Conservation (phyloP, 495 filamentous ascomycete species). For the Thermothielavioides terrestris region DNA sequence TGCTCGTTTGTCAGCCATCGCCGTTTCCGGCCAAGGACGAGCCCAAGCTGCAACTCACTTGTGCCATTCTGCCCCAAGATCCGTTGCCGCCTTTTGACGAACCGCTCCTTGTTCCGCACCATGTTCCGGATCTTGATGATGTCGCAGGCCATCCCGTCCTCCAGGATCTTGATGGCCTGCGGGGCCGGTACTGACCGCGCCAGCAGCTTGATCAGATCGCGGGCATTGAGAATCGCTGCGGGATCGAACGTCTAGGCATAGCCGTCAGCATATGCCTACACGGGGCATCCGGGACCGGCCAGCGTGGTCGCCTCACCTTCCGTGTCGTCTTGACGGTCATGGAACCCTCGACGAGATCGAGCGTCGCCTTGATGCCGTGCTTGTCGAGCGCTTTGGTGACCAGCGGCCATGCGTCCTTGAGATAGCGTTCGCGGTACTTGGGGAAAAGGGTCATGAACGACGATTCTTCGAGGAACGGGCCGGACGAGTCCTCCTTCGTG, state of each 20-base stretch:
- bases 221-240: constrained; percentile 85
- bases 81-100: constrained; percentile 89
- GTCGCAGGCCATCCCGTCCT: constrained; percentile 83
- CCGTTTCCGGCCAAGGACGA: no score
- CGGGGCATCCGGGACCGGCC: no score
- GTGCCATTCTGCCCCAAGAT: constrained; percentile 58
- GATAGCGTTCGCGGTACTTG: constrained; percentile 93
- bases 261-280: no score
- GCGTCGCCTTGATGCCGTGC: constrained; percentile 71
- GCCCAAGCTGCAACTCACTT: constrained; percentile 9
- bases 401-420: constrained; percentile 83
- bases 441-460: constrained; percentile 86
- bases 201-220: constrained; percentile 89
- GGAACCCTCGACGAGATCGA: constrained; percentile 90
- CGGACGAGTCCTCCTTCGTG: constrained; percentile 75
- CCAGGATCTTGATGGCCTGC: constrained; percentile 86
- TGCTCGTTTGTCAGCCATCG: constrained; percentile 9
- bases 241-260: constrained; percentile 72
- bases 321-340: constrained; percentile 94
- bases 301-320: no score
- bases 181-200: constrained; percentile 87
- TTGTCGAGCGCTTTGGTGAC: constrained; percentile 73
- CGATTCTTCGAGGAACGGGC: constrained; percentile 83
- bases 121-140: constrained; percentile 87
- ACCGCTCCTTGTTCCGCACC: constrained; percentile 91